phyloP scores from a whole-genome alignment of 1,284 basidiomycete genomes.

The Ustilago shanxiensis region DNA sequence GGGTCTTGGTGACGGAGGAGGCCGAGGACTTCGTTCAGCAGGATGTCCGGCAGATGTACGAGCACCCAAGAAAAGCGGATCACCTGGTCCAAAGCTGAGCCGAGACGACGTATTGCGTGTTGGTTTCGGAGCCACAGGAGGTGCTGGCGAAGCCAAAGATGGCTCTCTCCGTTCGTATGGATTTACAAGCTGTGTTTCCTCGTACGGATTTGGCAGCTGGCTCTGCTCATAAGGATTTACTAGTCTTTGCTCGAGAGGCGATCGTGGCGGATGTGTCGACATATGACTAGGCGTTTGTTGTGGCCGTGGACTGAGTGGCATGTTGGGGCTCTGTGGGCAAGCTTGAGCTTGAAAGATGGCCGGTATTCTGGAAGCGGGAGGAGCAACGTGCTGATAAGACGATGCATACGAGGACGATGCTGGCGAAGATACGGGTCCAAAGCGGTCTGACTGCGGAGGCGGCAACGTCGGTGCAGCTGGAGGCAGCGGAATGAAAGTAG shows the following conservation, averaged over 20 bases:
- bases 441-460: constrained; percentile 4
- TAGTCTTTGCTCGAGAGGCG: constrained; percentile 9
- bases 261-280: not conserved
- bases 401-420: not conserved
- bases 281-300: not conserved
- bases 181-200: not conserved
- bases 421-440: not conserved
- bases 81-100: constrained; percentile 31
- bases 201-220: not conserved
- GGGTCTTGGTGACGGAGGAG: constrained; percentile 5
- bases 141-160: not conserved
- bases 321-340: not conserved
- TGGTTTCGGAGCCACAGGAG: not conserved
- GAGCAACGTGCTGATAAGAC: not conserved
- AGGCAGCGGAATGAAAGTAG: constrained; percentile 17
- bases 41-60: not conserved
- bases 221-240: constrained; percentile 36
- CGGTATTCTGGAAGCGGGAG: not conserved
- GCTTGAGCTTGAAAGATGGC: not conserved
- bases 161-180: constrained; percentile 1
- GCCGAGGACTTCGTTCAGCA: not conserved
- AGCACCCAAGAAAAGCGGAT: constrained; percentile 27
- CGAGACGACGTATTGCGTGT: not conserved
- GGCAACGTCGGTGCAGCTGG: constrained; percentile 26
- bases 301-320: constrained; percentile 1